Base-by-base conservation (phyloP, 352 stramenopile genomes). In the Thraustochytrium sp. region DNA sequence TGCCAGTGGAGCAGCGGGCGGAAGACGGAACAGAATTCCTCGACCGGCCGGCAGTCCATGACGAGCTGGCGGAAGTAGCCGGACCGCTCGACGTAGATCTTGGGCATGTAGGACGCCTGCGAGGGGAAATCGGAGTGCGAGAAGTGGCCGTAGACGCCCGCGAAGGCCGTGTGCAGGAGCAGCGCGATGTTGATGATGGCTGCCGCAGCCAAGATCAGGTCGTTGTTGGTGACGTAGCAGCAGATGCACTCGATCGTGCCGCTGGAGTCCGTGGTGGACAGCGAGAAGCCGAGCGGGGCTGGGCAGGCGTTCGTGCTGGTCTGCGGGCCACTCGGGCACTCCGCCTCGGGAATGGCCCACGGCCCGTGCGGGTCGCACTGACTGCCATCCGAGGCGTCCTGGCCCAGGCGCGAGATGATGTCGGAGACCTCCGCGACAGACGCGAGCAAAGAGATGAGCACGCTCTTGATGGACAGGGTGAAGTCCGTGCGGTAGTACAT, bases 401-500 rank as follows among this genome's bases (percentile, higher is more conserved):
- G 8, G n/a, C 42, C 26, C 1, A 13, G 42, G 37, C 68, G 23
- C 18, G 34, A n/a, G 18, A 72, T 51, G 48, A 63, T 23, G n/a
- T 80, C 53, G 2, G 68, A 46, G 18, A 80, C 46, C 42, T 80
- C 68, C n/a, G 31, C 68, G 16, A 63, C 26, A 29, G 44, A 80
- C 9, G 42, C 49, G 11, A 80, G 42, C 1, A 72, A 2, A 18
- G 68, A 80, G 51, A 80, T 72, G 44, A 80, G 42, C 34, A 80
- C 68, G 34, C 68, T 61, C 68, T 80, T 80, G 37, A 63, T 80
- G n/a, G 68, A 80, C 23, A 80, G 31, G 53, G 23, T 48, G n/a
- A 72, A 48, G 48, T 64, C 68, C 3, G 68, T 80, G 23, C 68
- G 68, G 31, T 65, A 80, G 16, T 80, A 80, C 68, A 80, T 80